Evolutionary conservation across 169 alveolate species (phyloP).

Genomic region (Cyclospora cayetanensis): DNA sequence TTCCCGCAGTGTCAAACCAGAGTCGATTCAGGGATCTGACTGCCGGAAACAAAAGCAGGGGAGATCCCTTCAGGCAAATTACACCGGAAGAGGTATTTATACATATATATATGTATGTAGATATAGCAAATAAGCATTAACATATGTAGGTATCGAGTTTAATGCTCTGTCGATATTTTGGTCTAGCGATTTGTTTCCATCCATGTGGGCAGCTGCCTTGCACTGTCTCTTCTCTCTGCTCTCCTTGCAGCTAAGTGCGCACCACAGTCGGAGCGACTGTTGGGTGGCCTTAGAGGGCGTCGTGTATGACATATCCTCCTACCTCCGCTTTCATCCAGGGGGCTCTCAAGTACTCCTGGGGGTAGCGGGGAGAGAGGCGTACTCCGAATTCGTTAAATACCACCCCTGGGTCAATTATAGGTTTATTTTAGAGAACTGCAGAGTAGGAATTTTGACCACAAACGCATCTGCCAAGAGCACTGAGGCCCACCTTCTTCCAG

Average conservation of each 20-base stretch:
- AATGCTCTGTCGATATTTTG: neutral
- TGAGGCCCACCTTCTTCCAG: neutral
- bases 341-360: conserved; percentile 34
- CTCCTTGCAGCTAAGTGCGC: conserved; percentile 75
- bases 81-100: neutral
- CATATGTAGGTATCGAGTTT: neutral
- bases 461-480: neutral
- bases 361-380: neutral
- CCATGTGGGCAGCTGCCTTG: conserved; percentile 27
- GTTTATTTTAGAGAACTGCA: neutral
- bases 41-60: neutral
- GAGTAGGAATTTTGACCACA: neutral
- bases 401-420: neutral
- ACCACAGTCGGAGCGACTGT: conserved; percentile 77
- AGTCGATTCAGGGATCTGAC: neutral
- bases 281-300: conserved; percentile 82
- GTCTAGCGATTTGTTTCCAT: too few species aligned
- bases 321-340: conserved; percentile 76
- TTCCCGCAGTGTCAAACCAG: neutral
- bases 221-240: neutral
- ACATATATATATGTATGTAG: too few species aligned
- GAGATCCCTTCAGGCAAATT: neutral
- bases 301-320: conserved; percentile 82
- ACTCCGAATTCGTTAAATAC: neutral
- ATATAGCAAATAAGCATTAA: neutral